These are phyloP conservation scores for Striga hermonthica DNA, from an alignment of 305 asterid species.

Conservation along the genomic window DNA sequence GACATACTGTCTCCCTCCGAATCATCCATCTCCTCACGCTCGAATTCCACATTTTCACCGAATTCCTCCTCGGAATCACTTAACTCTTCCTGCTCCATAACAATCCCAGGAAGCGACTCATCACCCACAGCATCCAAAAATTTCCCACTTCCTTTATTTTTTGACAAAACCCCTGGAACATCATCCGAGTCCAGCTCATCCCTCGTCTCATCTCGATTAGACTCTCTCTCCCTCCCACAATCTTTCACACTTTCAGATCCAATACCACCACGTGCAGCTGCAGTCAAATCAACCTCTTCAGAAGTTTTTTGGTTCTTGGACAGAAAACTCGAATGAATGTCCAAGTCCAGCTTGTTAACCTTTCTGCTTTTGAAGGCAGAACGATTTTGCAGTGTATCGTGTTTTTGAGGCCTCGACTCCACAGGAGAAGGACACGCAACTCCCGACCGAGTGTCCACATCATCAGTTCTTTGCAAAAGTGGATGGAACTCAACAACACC, in stretches of 20 bases:
- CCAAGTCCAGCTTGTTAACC: slow-evolving; percentile 63
- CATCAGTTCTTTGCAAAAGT: slow-evolving; percentile 66
- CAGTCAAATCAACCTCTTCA: slow-evolving; percentile 36
- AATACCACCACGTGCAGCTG: slow-evolving; percentile 13
- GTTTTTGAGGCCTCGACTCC: slow-evolving; percentile 37
- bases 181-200: slow-evolving; percentile 38
- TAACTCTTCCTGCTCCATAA: slow-evolving; percentile 98
- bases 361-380: slow-evolving; percentile 38
- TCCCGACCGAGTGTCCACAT: slow-evolving; percentile 36
- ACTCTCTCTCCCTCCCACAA: slow-evolving; percentile 29
- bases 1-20: slow-evolving; percentile 80
- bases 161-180: slow-evolving; percentile 35
- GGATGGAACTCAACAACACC: slow-evolving; percentile 73
- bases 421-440: slow-evolving; percentile 38
- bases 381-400: slow-evolving; percentile 37
- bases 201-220: background rate
- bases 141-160: slow-evolving; percentile 41
- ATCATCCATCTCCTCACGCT: slow-evolving; percentile 97
- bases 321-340: slow-evolving; percentile 60
- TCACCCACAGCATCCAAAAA: slow-evolving; percentile 38
- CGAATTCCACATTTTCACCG: slow-evolving; percentile 88
- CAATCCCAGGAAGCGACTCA: slow-evolving; percentile 64
- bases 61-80: slow-evolving; percentile 95
- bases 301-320: slow-evolving; percentile 44
- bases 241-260: slow-evolving; percentile 34